A percentile compares a stretch with the other conserved stretches of the same genome.
Conservation (phyloP, 345 rosid genomes). For the Populus pruinosa region DNA sequence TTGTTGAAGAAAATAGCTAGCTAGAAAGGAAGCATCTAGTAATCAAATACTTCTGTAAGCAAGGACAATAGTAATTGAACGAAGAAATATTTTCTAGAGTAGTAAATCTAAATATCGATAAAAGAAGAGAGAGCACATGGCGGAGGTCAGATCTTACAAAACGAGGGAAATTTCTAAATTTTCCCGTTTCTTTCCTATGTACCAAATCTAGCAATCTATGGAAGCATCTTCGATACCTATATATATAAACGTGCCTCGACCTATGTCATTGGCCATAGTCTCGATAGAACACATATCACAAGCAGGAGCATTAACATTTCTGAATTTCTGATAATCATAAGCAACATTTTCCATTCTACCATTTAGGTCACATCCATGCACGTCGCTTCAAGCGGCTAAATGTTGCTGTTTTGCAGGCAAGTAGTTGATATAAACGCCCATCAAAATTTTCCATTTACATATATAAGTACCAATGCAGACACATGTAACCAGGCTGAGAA, state of each 20-base stretch:
- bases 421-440: not conserved
- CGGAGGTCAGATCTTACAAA: not conserved
- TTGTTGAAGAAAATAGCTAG: not conserved
- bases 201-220: conserved; percentile 17
- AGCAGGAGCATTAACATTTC: not conserved
- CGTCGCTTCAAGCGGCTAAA: conserved; percentile 14
- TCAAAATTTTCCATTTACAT: not conserved
- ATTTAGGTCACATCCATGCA: conserved; percentile 24
- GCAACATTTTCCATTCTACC: not conserved
- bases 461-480: not conserved
- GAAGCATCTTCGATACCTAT: conserved; percentile 8
- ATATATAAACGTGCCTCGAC: not conserved
- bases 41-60: not conserved
- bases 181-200: not conserved
- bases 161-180: not conserved
- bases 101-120: not conserved
- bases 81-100: not conserved
- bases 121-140: conserved; percentile 5
- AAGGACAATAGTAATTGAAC: not conserved
- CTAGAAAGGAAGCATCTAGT: not conserved
- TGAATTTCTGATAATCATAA: not conserved
- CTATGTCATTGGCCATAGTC: not conserved
- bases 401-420: not conserved
- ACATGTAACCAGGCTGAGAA: not conserved
- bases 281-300: conserved; percentile 5